Percentiles rank a stretch among this genome's conserved stretches.
phyloP scores from a whole-genome alignment of 805 yeast species.

The Kuraishia borneana region DNA sequence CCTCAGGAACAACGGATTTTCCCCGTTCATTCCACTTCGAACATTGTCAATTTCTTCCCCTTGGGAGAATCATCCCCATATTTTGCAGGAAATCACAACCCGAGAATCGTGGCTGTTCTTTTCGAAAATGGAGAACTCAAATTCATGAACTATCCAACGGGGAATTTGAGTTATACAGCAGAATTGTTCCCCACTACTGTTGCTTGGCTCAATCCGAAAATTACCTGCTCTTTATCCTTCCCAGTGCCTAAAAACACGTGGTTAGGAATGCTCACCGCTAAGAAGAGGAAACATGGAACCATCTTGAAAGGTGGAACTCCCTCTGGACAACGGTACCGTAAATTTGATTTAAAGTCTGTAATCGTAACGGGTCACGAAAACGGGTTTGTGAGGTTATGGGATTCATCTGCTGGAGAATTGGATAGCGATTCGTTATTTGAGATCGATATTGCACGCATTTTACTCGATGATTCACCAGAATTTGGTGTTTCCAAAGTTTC shows the following conservation, averaged over 20 bases:
- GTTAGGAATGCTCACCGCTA: conserved; percentile 53
- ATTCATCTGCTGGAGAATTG: conserved; percentile 67
- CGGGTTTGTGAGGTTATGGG: conserved; percentile 78
- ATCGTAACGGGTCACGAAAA: conserved; percentile 80
- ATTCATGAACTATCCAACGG: conserved; percentile 47
- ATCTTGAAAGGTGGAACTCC: conserved; percentile 79
- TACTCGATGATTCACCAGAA: conserved; percentile 29
- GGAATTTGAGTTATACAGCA: conserved; percentile 38
- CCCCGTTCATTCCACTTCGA: conserved; percentile 38
- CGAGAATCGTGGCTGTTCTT: conserved; percentile 47
- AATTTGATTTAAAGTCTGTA: conserved; percentile 40
- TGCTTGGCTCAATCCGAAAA: conserved; percentile 67
- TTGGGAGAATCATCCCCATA: conserved; percentile 60
- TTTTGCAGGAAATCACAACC: conserved; percentile 73
- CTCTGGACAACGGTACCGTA: conserved; percentile 32
- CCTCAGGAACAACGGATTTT: conserved; percentile 45
- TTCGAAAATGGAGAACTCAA: conserved; percentile 57
- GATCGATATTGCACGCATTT: conserved; percentile 38
- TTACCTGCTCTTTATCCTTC: conserved; percentile 40
- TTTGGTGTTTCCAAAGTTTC: conserved; percentile 48
- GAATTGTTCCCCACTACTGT: conserved; percentile 71
- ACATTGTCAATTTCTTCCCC: conserved; percentile 35
- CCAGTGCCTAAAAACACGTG: conserved; percentile 53
- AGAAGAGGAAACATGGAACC: conserved; percentile 15
- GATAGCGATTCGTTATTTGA: conserved; percentile 50